phyloP scores from a whole-genome alignment of 768 basidiomycete species.

The Saitozyma sp. region DNA sequence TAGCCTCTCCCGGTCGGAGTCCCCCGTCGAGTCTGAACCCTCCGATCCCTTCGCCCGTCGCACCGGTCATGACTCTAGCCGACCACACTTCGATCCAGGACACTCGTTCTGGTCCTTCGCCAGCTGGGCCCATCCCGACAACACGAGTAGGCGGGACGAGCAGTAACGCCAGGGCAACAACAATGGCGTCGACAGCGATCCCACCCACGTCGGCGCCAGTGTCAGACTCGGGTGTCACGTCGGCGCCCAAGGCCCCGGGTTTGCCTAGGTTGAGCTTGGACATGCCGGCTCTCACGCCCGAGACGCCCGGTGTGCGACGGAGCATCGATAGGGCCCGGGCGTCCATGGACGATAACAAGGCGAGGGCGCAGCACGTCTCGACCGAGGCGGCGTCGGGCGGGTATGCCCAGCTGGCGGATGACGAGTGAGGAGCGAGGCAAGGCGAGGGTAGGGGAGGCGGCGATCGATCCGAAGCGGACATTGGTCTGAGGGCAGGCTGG shows the following conservation, averaged over 20 bases:
- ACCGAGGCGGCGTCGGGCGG: no score
- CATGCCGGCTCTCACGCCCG: constrained; percentile 33
- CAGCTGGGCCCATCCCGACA: neutral
- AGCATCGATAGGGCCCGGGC: no score
- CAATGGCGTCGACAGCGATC: neutral
- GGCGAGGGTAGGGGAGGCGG: no score
- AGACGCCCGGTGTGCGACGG: neutral
- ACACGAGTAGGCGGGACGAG: neutral
- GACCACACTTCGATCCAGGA: constrained; percentile 8
- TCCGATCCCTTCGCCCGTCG: constrained; percentile 15
- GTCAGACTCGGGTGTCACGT: neutral
- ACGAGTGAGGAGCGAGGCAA: no score
- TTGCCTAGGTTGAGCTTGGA: constrained; percentile 33
- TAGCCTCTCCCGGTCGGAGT: neutral
- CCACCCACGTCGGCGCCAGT: no score
- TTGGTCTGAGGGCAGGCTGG: no score
- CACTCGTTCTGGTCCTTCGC: no score
- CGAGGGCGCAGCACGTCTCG: no score
- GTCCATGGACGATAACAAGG: no score
- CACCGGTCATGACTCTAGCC: constrained; percentile 27
- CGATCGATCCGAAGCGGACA: no score
- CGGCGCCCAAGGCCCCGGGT: neutral
- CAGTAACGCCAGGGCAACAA: neutral
- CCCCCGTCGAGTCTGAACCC: constrained; percentile 10
- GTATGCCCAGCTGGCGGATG: no score